These are phyloP conservation scores for Geranium rotundifolium DNA, from an alignment of 345 rosid species.

Conservation along the genomic window DNA sequence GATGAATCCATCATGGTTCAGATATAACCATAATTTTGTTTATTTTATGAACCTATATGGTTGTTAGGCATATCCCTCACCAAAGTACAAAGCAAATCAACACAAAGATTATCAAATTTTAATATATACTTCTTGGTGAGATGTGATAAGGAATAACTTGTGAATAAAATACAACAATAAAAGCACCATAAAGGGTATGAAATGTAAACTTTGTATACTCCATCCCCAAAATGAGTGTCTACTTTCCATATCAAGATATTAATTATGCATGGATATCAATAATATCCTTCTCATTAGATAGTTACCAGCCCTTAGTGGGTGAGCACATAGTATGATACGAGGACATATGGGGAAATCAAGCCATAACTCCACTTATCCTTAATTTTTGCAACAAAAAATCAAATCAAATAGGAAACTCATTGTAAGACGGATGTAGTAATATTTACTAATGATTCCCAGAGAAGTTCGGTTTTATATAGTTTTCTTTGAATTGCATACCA, in stretches of 20 bases:
- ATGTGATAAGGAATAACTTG: too few species aligned
- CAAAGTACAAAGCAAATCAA: too few species aligned
- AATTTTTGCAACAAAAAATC: too few species aligned
- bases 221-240: constrained; percentile 58
- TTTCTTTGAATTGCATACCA: constrained; percentile 31
- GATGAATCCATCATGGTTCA: background rate
- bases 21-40: background rate
- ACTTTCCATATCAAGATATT: constrained; percentile 75
- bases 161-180: background rate
- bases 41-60: background rate
- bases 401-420: too few species aligned
- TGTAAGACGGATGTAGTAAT: too few species aligned
- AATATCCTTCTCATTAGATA: constrained; percentile 17
- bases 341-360: too few species aligned
- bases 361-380: too few species aligned
- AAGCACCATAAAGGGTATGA: background rate
- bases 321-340: too few species aligned
- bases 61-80: background rate
- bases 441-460: background rate
- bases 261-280: constrained; percentile 69
- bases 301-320: too few species aligned
- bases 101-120: too few species aligned
- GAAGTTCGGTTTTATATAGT: background rate
- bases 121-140: too few species aligned
- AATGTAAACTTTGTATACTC: too few species aligned